Conservation (phyloP, 2,329 filamentous ascomycete genomes). For the Cladosporium cucumerinum region DNA sequence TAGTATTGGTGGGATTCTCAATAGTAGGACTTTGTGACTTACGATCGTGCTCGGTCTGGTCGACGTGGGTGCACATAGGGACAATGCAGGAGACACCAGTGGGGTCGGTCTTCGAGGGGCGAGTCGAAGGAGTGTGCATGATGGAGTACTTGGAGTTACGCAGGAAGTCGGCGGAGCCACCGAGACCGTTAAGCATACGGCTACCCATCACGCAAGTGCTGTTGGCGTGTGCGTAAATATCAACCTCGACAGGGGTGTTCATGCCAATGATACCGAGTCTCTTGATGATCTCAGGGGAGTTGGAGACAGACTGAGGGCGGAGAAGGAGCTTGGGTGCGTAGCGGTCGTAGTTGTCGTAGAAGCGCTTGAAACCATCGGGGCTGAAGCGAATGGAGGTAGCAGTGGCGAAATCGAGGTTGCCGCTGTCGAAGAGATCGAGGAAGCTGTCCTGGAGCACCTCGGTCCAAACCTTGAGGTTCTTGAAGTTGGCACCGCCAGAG, state of each 20-base stretch:
- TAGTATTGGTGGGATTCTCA: not conserved
- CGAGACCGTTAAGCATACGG: constrained; percentile 82
- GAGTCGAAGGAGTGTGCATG: constrained; percentile 85
- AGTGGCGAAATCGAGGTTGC: constrained; percentile 83
- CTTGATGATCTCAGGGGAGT: constrained; percentile 86
- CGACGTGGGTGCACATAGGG: constrained; percentile 89
- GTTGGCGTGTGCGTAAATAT: constrained; percentile 94
- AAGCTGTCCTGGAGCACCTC: constrained; percentile 92
- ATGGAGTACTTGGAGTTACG: constrained; percentile 78
- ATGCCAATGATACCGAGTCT: constrained; percentile 85
- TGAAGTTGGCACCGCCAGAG: constrained; percentile 70
- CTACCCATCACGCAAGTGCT: constrained; percentile 84
- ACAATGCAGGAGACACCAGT: constrained; percentile 78
- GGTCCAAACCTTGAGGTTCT: constrained; percentile 87
- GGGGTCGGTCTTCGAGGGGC: constrained; percentile 78
- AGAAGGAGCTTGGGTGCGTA: constrained; percentile 82
- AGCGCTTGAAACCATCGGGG: constrained; percentile 84
- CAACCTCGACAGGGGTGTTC: constrained; percentile 92
- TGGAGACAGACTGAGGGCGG: constrained; percentile 82
- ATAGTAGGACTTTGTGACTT: not conserved
- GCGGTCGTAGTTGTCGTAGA: constrained; percentile 79
- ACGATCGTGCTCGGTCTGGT: constrained; percentile 85
- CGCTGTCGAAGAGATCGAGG: constrained; percentile 86
- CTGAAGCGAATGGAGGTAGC: constrained; percentile 89
- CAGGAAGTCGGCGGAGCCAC: constrained; percentile 78